These are phyloP conservation scores for Leccinellum luteum DNA, from an alignment of 768 basidiomycete species.

Conservation along the genomic window DNA sequence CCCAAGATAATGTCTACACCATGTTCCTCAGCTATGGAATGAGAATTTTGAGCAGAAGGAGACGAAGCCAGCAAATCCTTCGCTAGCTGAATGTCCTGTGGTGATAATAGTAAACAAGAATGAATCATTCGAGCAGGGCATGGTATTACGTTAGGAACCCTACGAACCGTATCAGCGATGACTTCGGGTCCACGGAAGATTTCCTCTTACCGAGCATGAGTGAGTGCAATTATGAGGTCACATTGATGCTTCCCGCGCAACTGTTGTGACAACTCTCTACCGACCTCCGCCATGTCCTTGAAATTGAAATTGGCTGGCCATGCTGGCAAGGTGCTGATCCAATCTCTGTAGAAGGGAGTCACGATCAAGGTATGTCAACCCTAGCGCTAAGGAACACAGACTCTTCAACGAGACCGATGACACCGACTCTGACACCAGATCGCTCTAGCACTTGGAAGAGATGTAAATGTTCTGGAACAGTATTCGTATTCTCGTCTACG, in stretches of 20 bases:
- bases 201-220: constrained; percentile 64
- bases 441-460: constrained; percentile 69
- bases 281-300: constrained; percentile 71
- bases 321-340: constrained; percentile 83
- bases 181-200: not conserved
- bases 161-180: constrained; percentile 12
- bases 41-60: constrained; percentile 46
- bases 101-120: constrained; percentile 7
- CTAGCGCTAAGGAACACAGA: constrained; percentile 29
- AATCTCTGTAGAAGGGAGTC: constrained; percentile 52
- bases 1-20: constrained; percentile 84
- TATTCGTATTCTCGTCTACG: constrained; percentile 60
- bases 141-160: constrained; percentile 30
- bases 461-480: constrained; percentile 57
- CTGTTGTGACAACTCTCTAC: constrained; percentile 66
- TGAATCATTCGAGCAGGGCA: not conserved
- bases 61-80: constrained; percentile 62
- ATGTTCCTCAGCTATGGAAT: constrained; percentile 50
- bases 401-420: constrained; percentile 89
- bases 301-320: constrained; percentile 84
- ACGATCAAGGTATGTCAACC: not conserved
- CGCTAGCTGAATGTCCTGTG: constrained; percentile 68
- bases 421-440: constrained; percentile 66
- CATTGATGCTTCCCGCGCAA: constrained; percentile 72
- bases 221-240: constrained; percentile 83